phyloP scores from a whole-genome alignment of 345 rosid species.

The Kernera saxatilis region DNA sequence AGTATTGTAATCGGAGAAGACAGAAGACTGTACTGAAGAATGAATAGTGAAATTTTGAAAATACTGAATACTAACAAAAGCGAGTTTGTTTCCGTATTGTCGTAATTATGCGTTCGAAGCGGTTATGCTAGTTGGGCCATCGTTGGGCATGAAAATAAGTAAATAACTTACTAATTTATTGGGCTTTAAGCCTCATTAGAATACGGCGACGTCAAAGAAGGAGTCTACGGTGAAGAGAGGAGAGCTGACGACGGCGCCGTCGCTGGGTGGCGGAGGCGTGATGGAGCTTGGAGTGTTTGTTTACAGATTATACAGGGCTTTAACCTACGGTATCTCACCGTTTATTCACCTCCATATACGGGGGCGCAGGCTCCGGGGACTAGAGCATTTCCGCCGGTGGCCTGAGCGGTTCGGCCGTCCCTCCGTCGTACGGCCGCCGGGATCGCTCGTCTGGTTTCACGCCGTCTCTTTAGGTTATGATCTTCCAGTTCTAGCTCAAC shows the following conservation, averaged over 20 bases:
- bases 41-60: no score
- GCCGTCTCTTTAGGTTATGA: constrained; percentile 74
- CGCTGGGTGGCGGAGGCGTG: constrained; percentile 3
- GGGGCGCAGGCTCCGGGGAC: constrained; percentile 67
- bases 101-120: background rate
- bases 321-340: constrained; percentile 58
- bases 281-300: constrained; percentile 37
- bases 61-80: no score
- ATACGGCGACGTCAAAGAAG: background rate
- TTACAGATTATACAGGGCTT: constrained; percentile 62
- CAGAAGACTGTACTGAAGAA: no score
- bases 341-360: constrained; percentile 58
- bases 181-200: constrained; percentile 3
- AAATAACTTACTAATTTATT: background rate
- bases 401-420: constrained; percentile 77
- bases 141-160: background rate
- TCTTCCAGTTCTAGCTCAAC: background rate
- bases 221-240: constrained; percentile 1
- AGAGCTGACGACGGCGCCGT: constrained; percentile 21
- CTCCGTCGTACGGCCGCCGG: constrained; percentile 62
- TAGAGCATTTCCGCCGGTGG: constrained; percentile 73
- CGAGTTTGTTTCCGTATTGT: background rate
- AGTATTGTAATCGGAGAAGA: no score
- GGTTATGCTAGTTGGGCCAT: background rate
- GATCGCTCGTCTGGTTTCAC: constrained; percentile 83